phyloP scores from a whole-genome alignment of 2,329 filamentous ascomycete species.

The Talaromyces pinophilus region DNA sequence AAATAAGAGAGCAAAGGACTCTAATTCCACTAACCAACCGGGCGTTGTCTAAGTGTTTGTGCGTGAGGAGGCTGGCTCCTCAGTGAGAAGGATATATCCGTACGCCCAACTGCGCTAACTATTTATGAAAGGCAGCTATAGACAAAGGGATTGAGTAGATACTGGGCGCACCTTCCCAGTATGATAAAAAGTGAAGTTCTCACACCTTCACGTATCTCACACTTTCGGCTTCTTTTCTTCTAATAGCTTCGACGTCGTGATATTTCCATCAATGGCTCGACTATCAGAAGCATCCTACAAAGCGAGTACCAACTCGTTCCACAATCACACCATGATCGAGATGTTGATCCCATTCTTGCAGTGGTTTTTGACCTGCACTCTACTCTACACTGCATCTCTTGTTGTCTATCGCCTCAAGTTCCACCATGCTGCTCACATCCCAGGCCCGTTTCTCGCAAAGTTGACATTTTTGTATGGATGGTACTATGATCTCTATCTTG shows the following conservation, averaged over 20 bases:
- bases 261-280: not conserved
- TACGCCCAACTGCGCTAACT: not conserved
- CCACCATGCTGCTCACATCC: conserved; percentile 34
- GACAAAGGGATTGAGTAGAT: not conserved
- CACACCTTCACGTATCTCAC: not conserved
- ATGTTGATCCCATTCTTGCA: not conserved
- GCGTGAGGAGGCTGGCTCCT: not conserved
- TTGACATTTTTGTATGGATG: conserved; percentile 33
- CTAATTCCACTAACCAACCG: not conserved
- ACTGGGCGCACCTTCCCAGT: not conserved
- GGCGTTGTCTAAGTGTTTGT: not conserved
- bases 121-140: not conserved
- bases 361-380: not conserved
- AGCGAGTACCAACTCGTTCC: not conserved
- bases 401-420: conserved; percentile 32
- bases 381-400: conserved; percentile 13
- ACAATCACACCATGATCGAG: not conserved
- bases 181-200: not conserved
- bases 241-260: not conserved
- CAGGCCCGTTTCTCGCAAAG: conserved; percentile 37
- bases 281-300: not conserved
- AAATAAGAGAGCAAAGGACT: not conserved
- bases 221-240: not conserved
- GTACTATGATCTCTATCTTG: conserved; percentile 30
- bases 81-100: not conserved